Conservation (phyloP, 1,284 basidiomycete species). For the Trichosporon inkin region DNA sequence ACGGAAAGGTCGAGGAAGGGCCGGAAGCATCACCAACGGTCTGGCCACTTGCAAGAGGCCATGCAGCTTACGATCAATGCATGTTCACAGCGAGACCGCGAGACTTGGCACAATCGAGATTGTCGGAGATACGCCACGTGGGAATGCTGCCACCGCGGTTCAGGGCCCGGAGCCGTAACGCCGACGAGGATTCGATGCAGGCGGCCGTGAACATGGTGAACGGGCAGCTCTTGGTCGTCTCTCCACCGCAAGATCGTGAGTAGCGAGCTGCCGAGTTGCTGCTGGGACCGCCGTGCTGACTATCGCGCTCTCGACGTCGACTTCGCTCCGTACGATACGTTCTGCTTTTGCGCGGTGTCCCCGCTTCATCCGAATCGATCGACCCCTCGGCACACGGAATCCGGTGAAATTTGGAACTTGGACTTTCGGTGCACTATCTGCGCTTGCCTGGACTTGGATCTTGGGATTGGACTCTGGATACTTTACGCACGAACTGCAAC, state of each 20-base stretch:
- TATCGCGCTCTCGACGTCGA: constrained; percentile 3
- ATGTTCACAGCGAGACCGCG: background rate
- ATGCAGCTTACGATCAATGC: background rate
- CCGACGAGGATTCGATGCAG: constrained; percentile 2
- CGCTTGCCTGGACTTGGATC: background rate
- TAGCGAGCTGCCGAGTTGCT: constrained; percentile 11
- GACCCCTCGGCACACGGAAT: background rate
- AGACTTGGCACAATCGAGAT: background rate
- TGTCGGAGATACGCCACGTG: constrained; percentile 7
- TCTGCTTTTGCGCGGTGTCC: background rate
- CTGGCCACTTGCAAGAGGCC: background rate
- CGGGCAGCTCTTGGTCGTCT: constrained; percentile 11
- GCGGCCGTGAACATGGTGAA: constrained; percentile 6
- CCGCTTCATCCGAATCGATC: background rate
- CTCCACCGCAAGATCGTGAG: constrained; percentile 27
- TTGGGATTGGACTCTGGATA: background rate
- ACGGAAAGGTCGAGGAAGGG: too few species aligned
- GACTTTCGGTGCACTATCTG: background rate
- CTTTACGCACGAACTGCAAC: background rate
- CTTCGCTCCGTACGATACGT: background rate
- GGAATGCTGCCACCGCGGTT: background rate
- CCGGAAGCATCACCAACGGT: too few species aligned
- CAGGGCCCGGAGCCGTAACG: background rate
- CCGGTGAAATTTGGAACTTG: background rate
- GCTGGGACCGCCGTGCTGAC: constrained; percentile 13